Conservation (phyloP, 2,329 filamentous ascomycete genomes). For the Rhexocercosporidium sp. region DNA sequence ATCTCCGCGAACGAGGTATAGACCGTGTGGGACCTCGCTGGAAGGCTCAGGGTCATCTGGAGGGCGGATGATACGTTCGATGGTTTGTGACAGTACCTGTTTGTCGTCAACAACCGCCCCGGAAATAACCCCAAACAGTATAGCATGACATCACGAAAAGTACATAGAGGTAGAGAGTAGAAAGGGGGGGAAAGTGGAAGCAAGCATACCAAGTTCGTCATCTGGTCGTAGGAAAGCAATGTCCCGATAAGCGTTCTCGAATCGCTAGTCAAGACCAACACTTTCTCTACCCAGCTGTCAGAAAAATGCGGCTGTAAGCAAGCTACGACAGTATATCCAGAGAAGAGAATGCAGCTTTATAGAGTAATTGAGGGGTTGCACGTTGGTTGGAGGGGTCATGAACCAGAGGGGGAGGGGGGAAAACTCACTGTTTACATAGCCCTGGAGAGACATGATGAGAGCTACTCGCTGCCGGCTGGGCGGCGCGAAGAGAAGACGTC, state of each 20-base stretch:
- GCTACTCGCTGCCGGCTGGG: conserved; percentile 33
- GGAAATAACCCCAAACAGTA: background rate
- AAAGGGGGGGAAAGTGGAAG: background rate
- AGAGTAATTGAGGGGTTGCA: too few species aligned
- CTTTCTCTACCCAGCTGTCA: conserved; percentile 71
- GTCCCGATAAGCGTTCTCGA: conserved; percentile 85
- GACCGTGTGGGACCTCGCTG: conserved; percentile 78
- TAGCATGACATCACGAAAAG: background rate
- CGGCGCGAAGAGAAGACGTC: conserved; percentile 25
- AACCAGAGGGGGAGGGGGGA: conserved; percentile 8
- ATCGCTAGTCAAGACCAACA: conserved; percentile 89
- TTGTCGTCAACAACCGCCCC: conserved; percentile 12
- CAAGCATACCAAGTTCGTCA: conserved; percentile 78
- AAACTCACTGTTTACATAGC: conserved; percentile 58
- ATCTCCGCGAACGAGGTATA: conserved; percentile 93
- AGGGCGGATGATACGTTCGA: conserved; percentile 89
- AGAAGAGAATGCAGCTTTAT: background rate
- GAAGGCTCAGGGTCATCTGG: conserved; percentile 83
- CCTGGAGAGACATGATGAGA: conserved; percentile 55
- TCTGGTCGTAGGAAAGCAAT: conserved; percentile 85
- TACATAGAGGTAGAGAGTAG: background rate
- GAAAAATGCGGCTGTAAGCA: conserved; percentile 41
- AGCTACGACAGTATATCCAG: conserved; percentile 26
- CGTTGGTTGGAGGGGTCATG: background rate
- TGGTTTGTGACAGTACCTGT: conserved; percentile 78